These are phyloP conservation scores for Apophysomyces elegans DNA, from an alignment of 371 early-diverging fungal genomes.

Conservation along the genomic window DNA sequence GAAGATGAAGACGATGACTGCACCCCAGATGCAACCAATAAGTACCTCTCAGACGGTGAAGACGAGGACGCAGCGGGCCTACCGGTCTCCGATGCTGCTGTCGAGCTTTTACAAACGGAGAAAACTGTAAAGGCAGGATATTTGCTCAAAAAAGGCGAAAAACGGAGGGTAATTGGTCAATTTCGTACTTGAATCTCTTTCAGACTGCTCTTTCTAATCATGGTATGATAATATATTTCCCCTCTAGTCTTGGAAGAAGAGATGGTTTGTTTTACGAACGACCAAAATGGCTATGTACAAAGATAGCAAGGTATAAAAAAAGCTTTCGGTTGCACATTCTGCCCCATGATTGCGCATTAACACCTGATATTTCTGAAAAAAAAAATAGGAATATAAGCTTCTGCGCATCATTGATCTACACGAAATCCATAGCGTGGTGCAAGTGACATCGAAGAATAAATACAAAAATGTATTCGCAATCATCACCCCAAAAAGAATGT, in stretches of 20 bases:
- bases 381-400: conserved; percentile 75
- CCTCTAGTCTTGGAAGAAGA: conserved; percentile 79
- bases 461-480: conserved; percentile 74
- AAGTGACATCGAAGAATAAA: conserved; percentile 71
- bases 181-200: too few species aligned
- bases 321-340: conserved; percentile 7
- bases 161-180: conserved; percentile 58
- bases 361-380: neutral
- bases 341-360: neutral
- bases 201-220: neutral
- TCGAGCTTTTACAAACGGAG: conserved; percentile 65
- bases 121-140: conserved; percentile 71
- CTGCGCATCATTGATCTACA: conserved; percentile 74
- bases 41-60: conserved; percentile 51
- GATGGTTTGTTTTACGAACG: conserved; percentile 86
- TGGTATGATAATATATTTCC: conserved; percentile 4
- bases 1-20: conserved; percentile 49
- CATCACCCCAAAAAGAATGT: conserved; percentile 75
- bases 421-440: conserved; percentile 76
- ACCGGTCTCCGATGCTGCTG: conserved; percentile 51
- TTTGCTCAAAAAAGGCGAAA: conserved; percentile 80
- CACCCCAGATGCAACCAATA: conserved; percentile 13
- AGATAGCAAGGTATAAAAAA: conserved; percentile 69
- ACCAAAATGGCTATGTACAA: conserved; percentile 85
- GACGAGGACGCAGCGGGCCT: conserved; percentile 55